Conservation (phyloP, 1,284 basidiomycete genomes). For the Naganishia cerealis region DNA sequence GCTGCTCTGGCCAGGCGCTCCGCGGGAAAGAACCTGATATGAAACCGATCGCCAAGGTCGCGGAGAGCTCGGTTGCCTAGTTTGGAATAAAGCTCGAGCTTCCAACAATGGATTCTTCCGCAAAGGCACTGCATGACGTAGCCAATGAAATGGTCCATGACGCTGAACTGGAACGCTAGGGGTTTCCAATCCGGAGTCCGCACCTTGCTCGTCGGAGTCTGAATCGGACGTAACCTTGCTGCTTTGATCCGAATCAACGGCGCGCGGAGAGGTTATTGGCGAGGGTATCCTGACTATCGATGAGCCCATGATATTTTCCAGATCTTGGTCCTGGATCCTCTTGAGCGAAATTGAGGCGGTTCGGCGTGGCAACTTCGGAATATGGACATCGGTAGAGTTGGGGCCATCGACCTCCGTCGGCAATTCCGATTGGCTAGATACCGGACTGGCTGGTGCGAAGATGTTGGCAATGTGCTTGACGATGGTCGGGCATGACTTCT, state of each 20-base stretch:
- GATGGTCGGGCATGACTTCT: slow-evolving; percentile 26
- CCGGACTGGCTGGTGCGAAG: slow-evolving; percentile 18
- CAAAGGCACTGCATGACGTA: slow-evolving; percentile 6
- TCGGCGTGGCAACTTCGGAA: slow-evolving; percentile 4
- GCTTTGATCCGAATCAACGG: background rate
- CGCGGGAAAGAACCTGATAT: background rate
- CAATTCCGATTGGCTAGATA: background rate
- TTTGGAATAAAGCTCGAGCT: background rate
- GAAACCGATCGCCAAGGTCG: slow-evolving; percentile 6
- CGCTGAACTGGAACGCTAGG: background rate
- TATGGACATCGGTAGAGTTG: background rate
- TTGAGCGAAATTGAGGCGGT: slow-evolving; percentile 32
- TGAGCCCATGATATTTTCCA: slow-evolving; percentile 29
- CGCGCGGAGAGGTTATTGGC: background rate
- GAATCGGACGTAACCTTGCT: background rate
- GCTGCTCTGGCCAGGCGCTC: background rate
- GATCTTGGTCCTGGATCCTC: slow-evolving; percentile 32
- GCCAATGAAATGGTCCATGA: slow-evolving; percentile 10
- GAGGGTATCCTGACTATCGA: slow-evolving; percentile 11
- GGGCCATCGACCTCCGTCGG: background rate
- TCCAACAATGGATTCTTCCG: background rate
- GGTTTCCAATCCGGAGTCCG: background rate
- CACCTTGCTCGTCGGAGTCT: background rate
- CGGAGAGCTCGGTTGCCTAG: background rate
- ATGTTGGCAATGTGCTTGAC: slow-evolving; percentile 27